Base-by-base conservation (phyloP, 2,329 filamentous ascomycete genomes). In the Tolypocladium ophioglossoides region DNA sequence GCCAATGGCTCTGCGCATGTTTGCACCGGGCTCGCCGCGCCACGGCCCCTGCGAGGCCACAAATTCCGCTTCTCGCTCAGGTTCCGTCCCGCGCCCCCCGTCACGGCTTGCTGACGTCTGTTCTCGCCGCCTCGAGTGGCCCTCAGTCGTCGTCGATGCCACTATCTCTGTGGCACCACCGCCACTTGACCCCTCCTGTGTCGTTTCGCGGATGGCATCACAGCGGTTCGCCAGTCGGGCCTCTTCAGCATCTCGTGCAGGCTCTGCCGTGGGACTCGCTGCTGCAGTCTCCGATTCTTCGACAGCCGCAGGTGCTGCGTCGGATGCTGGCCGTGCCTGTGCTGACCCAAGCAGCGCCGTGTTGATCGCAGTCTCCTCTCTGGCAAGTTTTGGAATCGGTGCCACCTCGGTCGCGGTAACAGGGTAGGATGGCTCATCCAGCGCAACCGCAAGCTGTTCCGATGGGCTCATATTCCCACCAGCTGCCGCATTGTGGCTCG, bases 61-160 rank as follows among this genome's bases (percentile, higher is more conserved):
- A 22, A 56, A 53, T 3, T 56, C 56, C 3, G 57, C 54, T 16
- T 56, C 57, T 20, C 51, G 49, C 30, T 39, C 57, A 48, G 40
- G 14, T 18, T 38, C 39, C 16, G 32, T 44, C 32, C 18, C 44
- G 30, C 27, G 18, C 5, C 2, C 18, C 11, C n/a, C 27, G 18
- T 34, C 44, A n/a, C 34, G 18, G 18, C 18, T 34, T n/a, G 44
- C 44, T 20, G 44, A 32, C 27, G 5, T 4, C 27, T 6, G 18
- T 20, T n/a, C 44, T 32, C 20, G 44, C 44, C 18, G 10, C 18
- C 34, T 48, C 44, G 30, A 20, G 44, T 34, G 18, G 12, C 27
- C 5, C 18, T 27, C 18, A 20, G 27, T 14, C 12, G 2, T n/a
- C n/a, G 27, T 14, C 10, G 44, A 32, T 20, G 27, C 44, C 27